phyloP scores from a whole-genome alignment of 805 yeast species.

The Nakazawaea siamensis region DNA sequence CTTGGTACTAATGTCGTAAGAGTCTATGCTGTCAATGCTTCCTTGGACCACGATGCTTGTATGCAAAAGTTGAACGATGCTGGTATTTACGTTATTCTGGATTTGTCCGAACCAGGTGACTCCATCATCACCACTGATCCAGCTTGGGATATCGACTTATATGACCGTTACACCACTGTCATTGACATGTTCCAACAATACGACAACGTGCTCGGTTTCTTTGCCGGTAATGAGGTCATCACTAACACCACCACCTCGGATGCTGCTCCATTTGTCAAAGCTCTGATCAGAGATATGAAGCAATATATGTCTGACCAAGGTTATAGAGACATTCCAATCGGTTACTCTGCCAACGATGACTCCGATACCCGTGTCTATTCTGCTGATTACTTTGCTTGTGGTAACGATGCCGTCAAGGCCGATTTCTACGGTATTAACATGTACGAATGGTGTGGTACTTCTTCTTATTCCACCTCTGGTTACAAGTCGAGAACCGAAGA shows the following conservation, averaged over 20 bases:
- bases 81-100: conserved; percentile 88
- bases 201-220: conserved; percentile 82
- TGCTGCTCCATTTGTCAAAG: conserved; percentile 92
- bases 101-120: conserved; percentile 74
- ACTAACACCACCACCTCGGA: conserved; percentile 77
- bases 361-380: conserved; percentile 66
- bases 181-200: conserved; percentile 75
- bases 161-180: conserved; percentile 71
- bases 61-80: conserved; percentile 70
- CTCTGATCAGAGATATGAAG: conserved; percentile 88
- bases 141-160: conserved; percentile 64
- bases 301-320: conserved; percentile 55
- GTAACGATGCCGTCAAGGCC: conserved; percentile 52
- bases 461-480: conserved; percentile 55
- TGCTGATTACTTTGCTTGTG: conserved; percentile 86
- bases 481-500: conserved; percentile 65
- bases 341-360: conserved; percentile 90
- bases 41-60: conserved; percentile 64
- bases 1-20: conserved; percentile 73
- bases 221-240: conserved; percentile 96
- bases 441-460: conserved; percentile 82
- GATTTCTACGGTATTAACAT: conserved; percentile 82
- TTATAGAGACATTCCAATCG: conserved; percentile 83
- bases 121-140: conserved; percentile 79
- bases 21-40: conserved; percentile 79